Evolutionary conservation across 2,329 filamentous ascomycete species (phyloP), one percentile per base, ranked within the genome.

Genomic region (Colletotrichum costaricense): DNA sequence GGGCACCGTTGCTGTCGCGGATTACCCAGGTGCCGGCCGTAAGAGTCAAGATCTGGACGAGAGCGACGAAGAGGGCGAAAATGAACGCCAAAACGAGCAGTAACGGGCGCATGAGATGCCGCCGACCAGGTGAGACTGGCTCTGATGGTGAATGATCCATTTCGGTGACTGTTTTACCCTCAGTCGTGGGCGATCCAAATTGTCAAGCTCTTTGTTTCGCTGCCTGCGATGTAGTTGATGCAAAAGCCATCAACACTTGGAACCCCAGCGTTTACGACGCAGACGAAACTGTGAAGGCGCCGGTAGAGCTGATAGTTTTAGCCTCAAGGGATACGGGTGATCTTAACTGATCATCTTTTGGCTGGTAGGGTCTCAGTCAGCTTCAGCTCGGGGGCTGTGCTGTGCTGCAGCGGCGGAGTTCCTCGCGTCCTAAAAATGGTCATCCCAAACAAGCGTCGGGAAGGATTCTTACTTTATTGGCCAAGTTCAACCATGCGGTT

Each of bases 11-110:
- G 14, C 22, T 14, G 1, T 55, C 55, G 8, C 62, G 67, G 8
- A 66, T 28, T 12, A 72, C n/a, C 54, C 67, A 64, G 14, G 54
- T 65, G n/a, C 67, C 74, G 12, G 72, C 74, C 22, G 68, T 28
- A 1, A 72, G 14, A 24, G 49, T 67, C 9, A 74, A 22, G n/a
- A 73, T 14, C 42, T 74, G 68, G 33, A 67, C 59, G 46, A 56
- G 3, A 5, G 30, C 5, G n/a, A 35, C 55, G n/a, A 63, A 33
- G 9, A 30, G 2, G 2, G 38, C 63, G 14, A 72, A n/a, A 19
- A 16, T 2, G 11, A 42, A 67, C 5, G 72, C 38, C 19, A 65
- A 19, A 4, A 22, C 35, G 14, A 73, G 72, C 1, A 75, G 59
- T 2, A 30, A 22, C n/a, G 56, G 16, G 16, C 67, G 55, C 28